A percentile compares a stretch with the other conserved stretches of the same genome.
phyloP scores from a whole-genome alignment of 768 basidiomycete genomes.

The Boletus patriciae region DNA sequence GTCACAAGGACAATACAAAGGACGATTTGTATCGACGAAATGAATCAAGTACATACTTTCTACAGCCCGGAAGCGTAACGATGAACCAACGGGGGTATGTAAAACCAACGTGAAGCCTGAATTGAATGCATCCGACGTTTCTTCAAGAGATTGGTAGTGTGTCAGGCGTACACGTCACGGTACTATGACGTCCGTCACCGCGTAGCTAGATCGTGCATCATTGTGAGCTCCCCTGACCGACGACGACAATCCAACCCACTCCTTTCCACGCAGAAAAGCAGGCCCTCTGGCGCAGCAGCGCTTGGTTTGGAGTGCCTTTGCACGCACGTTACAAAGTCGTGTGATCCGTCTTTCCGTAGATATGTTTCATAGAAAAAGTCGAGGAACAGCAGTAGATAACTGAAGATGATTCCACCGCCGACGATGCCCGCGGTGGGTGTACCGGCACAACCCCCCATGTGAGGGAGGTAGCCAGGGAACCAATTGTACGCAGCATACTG shows the following conservation, averaged over 20 bases:
- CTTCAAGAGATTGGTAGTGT: background rate
- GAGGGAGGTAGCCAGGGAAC: slow-evolving; percentile 17
- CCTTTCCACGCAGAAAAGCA: slow-evolving; percentile 15
- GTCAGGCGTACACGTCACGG: background rate
- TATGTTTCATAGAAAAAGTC: slow-evolving; percentile 26
- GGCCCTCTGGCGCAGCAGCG: background rate
- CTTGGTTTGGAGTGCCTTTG: background rate
- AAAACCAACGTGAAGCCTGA: background rate
- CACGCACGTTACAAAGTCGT: background rate
- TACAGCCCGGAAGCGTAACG: too few species aligned
- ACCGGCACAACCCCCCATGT: slow-evolving; percentile 17
- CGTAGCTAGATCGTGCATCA: background rate
- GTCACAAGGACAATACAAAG: background rate
- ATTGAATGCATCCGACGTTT: background rate
- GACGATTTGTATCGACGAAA: too few species aligned
- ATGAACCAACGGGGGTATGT: background rate
- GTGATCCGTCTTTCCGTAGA: slow-evolving; percentile 1
- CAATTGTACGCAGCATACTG: slow-evolving; percentile 21
- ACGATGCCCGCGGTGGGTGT: slow-evolving; percentile 16
- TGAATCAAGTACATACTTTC: background rate
- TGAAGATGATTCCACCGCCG: slow-evolving; percentile 12
- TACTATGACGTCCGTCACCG: background rate
- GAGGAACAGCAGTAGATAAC: slow-evolving; percentile 23
- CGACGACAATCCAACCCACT: background rate
- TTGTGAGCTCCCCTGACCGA: background rate